A percentile compares a stretch with the other conserved stretches of the same genome.
These are phyloP conservation scores for Alternaria sp. DNA, from an alignment of 2,329 filamentous ascomycete genomes.

Conservation along the genomic window DNA sequence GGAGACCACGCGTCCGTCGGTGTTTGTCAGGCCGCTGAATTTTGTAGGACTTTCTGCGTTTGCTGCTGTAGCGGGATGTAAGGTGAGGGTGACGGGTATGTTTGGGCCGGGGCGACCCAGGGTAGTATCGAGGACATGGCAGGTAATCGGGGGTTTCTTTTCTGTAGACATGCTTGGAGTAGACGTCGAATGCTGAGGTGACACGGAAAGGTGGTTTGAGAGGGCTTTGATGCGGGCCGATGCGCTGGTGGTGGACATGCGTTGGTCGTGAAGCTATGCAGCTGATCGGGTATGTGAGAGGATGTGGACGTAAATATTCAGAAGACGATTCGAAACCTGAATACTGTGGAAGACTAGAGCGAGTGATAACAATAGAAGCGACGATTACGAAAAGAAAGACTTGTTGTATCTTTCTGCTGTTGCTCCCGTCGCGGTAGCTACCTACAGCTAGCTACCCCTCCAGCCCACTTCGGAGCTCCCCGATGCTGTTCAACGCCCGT, in stretches of 20 bases:
- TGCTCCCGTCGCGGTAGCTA: slow-evolving; percentile 1
- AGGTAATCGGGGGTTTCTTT: slow-evolving; percentile 71
- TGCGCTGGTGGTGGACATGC: slow-evolving; percentile 29
- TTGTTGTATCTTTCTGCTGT: background rate
- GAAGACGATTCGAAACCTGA: background rate
- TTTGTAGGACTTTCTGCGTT: slow-evolving; percentile 53
- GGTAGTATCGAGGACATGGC: slow-evolving; percentile 86
- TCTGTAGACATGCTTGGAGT: slow-evolving; percentile 24
- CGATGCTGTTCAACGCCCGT: slow-evolving; percentile 1
- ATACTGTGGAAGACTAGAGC: background rate
- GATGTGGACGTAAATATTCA: background rate
- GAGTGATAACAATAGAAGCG: background rate
- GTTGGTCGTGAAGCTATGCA: background rate
- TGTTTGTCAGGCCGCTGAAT: slow-evolving; percentile 73
- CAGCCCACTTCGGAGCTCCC: slow-evolving; percentile 10
- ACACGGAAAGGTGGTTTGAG: slow-evolving; percentile 25
- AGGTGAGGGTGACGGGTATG: slow-evolving; percentile 71
- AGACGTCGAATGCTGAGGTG: background rate
- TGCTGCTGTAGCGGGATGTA: slow-evolving; percentile 41
- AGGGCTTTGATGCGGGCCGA: slow-evolving; percentile 32
- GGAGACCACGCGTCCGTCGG: slow-evolving; percentile 74
- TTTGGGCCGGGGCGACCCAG: slow-evolving; percentile 71
- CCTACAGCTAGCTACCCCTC: slow-evolving; percentile 12
- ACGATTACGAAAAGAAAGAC: background rate
- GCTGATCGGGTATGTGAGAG: background rate